phyloP scores from a whole-genome alignment of 805 yeast genomes.

The Nakazawaea wickerhamii region DNA sequence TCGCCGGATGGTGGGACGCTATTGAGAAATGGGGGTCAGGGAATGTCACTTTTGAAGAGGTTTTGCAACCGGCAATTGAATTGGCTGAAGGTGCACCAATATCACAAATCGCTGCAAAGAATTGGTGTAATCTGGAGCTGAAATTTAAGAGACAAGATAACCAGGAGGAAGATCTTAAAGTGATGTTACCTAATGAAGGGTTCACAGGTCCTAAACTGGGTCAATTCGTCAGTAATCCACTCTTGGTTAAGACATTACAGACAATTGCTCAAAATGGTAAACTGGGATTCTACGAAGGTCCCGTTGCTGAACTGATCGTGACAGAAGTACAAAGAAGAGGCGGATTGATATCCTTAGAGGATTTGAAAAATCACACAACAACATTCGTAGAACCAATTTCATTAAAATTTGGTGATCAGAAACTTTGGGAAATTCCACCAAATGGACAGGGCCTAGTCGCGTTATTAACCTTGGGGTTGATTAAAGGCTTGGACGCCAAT shows the following conservation, averaged over 20 bases:
- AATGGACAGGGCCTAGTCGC: constrained; percentile 81
- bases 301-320: constrained; percentile 62
- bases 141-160: constrained; percentile 33
- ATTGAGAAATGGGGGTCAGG: constrained; percentile 70
- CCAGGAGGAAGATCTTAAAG: constrained; percentile 22
- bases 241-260: constrained; percentile 48
- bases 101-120: constrained; percentile 46
- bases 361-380: constrained; percentile 52
- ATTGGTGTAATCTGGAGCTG: constrained; percentile 40
- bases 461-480: constrained; percentile 60
- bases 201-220: constrained; percentile 52
- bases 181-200: constrained; percentile 33
- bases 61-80: constrained; percentile 60
- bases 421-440: constrained; percentile 80
- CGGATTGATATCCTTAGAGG: constrained; percentile 51
- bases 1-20: constrained; percentile 77
- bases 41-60: constrained; percentile 50
- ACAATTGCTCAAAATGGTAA: constrained; percentile 52
- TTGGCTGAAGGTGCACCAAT: constrained; percentile 71
- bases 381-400: constrained; percentile 62
- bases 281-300: constrained; percentile 65
- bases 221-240: constrained; percentile 46
- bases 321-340: constrained; percentile 45
- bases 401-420: constrained; percentile 44
- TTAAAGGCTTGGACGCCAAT: constrained; percentile 45